Base-by-base conservation (phyloP, 768 basidiomycete species). In the Pleurotus ostreatus region DNA sequence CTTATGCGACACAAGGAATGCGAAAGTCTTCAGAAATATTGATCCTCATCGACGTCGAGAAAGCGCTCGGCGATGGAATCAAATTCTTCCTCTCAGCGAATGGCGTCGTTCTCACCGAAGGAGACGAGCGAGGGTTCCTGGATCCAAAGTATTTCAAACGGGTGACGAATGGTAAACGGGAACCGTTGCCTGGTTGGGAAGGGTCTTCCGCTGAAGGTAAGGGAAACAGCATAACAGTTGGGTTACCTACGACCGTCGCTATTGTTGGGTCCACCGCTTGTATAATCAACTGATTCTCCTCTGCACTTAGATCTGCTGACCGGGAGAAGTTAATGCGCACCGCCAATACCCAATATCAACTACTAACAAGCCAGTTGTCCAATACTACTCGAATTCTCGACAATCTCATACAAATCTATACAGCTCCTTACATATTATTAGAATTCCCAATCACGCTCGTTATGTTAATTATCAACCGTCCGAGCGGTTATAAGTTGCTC, bases 61-160 rank as follows among this genome's bases (percentile, higher is more conserved):
- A 81, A 60, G 89, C 87, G 0, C 70, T 91, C 46, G 77, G 81
- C 22, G 79, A 79, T 1, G 90, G 89, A 1, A 75, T 91, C 68
- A 75, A 78, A 54, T 90, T 98, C 57, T 86, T 81, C 69, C 69
- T 92, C 2, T 95, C 93, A 1, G 75, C 82, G 2, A 98, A 98
- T 60, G 93, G 92, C 2, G 95, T 98, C 16, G 79, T 98, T 9
- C 79, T 98, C 1, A 93, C 92, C 0, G 85, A 84, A 49, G 96
- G 96, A 0, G 75, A 92, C 57, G 75, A 75, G 41, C 63, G 66
- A 2, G 93, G 94, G 0, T 74, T 82, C 55, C 64, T 96, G 11
- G 63, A 70, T 1, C 77, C 83, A 3, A 70, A 80, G 22, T 89
- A 83, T 65, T 98, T 97, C 70, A 61, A 71, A 15, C 77, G 81